Conservation (phyloP, 805 yeast species). For the Candida pseudoglaebosa region DNA sequence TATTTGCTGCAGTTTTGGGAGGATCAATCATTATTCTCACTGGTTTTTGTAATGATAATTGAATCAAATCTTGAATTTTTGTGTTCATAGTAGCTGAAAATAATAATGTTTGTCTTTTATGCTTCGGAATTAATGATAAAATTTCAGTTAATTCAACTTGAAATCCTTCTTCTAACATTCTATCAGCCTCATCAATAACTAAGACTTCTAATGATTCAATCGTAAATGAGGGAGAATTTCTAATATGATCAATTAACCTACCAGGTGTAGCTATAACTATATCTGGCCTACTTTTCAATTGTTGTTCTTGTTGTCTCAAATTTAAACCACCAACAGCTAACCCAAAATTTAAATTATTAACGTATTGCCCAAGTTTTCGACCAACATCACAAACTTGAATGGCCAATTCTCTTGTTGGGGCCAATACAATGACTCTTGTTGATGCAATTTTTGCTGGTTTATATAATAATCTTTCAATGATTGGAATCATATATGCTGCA, state of each 20-base stretch:
- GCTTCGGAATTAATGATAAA: constrained; percentile 72
- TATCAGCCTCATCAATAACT: constrained; percentile 96
- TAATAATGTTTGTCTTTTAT: constrained; percentile 86
- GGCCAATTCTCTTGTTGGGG: constrained; percentile 98
- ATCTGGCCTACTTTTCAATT: constrained; percentile 88
- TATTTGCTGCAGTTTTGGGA: constrained; percentile 90
- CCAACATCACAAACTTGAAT: constrained; percentile 96
- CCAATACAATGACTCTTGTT: constrained; percentile 83
- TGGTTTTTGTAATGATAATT: constrained; percentile 83
- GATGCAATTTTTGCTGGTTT: constrained; percentile 83
- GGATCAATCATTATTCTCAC: constrained; percentile 95
- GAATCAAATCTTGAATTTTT: constrained; percentile 80
- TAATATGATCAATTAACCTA: constrained; percentile 92
- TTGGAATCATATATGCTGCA: constrained; percentile 96
- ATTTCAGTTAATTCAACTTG: constrained; percentile 92
- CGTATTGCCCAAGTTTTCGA: constrained; percentile 72
- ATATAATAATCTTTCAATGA: constrained; percentile 84
- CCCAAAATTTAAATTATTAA: constrained; percentile 77
- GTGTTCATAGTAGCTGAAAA: constrained; percentile 99
- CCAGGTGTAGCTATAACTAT: constrained; percentile 98
- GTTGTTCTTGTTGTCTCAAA: constrained; percentile 92
- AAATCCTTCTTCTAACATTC: constrained; percentile 99
- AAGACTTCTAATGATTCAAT: constrained; percentile 90
- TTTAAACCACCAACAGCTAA: constrained; percentile 98
- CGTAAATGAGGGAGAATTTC: constrained; percentile 89